These are phyloP conservation scores for Melaleuca quinquenervia DNA, from an alignment of 345 rosid species.

Conservation along the genomic window DNA sequence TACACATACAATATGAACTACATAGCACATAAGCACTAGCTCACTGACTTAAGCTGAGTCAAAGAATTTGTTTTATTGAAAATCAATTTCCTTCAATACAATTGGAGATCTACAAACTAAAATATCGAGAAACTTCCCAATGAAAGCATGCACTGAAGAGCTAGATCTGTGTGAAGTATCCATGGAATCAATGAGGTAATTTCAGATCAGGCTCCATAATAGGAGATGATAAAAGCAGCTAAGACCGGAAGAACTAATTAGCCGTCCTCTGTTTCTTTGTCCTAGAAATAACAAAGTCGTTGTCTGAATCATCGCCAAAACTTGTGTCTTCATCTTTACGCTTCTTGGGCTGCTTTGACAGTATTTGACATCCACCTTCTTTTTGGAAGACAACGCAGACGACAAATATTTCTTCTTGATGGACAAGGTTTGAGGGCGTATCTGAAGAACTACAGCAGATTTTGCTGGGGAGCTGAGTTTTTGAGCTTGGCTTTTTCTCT, in stretches of 20 bases:
- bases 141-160: not conserved
- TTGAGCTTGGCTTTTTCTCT: constrained; percentile 26
- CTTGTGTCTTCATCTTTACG: constrained; percentile 36
- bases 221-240: not conserved
- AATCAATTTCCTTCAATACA: not conserved
- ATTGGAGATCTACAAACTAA: not conserved
- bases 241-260: constrained; percentile 1
- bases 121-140: not conserved
- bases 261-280: constrained; percentile 48
- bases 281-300: constrained; percentile 23
- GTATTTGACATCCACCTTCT: constrained; percentile 30
- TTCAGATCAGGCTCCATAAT: not conserved
- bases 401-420: constrained; percentile 16
- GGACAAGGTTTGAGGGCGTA: constrained; percentile 16
- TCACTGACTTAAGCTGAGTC: not conserved
- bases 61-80: not conserved
- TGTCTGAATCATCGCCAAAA: constrained; percentile 43
- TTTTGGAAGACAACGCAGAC: constrained; percentile 26
- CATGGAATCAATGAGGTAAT: not conserved
- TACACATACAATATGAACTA: not conserved
- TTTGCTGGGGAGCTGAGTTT: constrained; percentile 50
- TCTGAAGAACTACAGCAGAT: constrained; percentile 28
- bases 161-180: not conserved
- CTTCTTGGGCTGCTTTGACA: constrained; percentile 35
- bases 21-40: not conserved